Evolutionary conservation across 345 rosid genomes (phyloP).

Genomic region (Populus euphratica): DNA sequence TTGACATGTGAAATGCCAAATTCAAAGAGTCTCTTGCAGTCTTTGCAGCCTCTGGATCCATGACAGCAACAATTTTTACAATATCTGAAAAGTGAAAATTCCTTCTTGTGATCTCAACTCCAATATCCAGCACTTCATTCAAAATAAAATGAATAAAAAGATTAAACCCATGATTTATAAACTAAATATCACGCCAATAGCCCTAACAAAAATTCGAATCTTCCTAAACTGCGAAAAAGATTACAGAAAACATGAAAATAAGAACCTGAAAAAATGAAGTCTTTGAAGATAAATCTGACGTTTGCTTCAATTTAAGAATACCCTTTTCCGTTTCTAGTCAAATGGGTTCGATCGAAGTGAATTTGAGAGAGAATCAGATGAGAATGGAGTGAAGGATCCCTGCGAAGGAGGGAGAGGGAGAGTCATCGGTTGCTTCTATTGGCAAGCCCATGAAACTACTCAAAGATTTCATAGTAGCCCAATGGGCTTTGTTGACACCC

Average conservation of each 20-base stretch:
- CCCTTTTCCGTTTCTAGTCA: background rate
- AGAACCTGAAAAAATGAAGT: background rate
- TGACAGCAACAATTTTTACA: background rate
- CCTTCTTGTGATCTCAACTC: background rate
- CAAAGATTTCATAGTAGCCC: background rate
- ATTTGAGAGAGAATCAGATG: background rate
- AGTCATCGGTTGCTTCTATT: background rate
- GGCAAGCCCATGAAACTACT: background rate
- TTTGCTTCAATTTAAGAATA: background rate
- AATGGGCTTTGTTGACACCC: background rate
- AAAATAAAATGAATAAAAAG: background rate
- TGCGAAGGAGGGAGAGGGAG: background rate
- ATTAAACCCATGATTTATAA: background rate
- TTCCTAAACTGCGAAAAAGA: background rate
- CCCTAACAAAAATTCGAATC: background rate
- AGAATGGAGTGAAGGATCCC: background rate
- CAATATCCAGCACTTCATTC: background rate
- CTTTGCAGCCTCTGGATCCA: slow-evolving; percentile 10
- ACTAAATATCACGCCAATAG: background rate
- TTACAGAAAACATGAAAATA: background rate
- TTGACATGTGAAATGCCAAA: slow-evolving; percentile 11
- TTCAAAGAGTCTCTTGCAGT: slow-evolving; percentile 10
- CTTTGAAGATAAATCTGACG: background rate
- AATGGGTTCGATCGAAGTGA: background rate
- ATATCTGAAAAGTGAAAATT: background rate